Evolutionary conservation across 768 basidiomycete species (phyloP).

Genomic region (Tylopilus cervinicoccineus): DNA sequence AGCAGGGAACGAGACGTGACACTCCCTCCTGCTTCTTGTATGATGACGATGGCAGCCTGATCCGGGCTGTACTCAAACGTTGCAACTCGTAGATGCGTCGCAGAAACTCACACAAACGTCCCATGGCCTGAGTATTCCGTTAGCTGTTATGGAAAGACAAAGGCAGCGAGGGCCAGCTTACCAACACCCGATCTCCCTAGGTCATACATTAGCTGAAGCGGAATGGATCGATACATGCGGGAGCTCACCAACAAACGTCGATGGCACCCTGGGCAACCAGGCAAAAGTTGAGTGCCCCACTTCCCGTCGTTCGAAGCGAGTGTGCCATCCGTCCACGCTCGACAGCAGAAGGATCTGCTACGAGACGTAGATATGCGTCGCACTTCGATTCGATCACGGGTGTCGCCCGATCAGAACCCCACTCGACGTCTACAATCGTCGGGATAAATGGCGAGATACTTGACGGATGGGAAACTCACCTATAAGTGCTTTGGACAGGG

Average conservation of each 20-base stretch:
- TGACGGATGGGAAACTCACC: conserved; percentile 33
- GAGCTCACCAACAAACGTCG: conserved; percentile 77
- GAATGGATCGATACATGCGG: neutral
- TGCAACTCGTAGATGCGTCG: neutral
- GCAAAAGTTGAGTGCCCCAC: conserved; percentile 77
- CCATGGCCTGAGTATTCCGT: conserved; percentile 53
- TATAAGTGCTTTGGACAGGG: conserved; percentile 70
- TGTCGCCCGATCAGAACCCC: conserved; percentile 74
- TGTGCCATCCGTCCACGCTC: conserved; percentile 82
- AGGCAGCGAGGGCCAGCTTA: conserved; percentile 22
- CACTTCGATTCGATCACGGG: conserved; percentile 57
- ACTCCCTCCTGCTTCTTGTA: conserved; percentile 81
- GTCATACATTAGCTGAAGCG: neutral
- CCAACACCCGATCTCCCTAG: conserved; percentile 79
- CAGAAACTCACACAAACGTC: conserved; percentile 63
- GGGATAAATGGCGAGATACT: neutral
- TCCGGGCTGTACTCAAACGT: neutral
- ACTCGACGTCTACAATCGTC: conserved; percentile 63
- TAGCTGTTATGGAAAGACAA: neutral
- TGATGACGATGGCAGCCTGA: conserved; percentile 82
- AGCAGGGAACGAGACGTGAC: conserved; percentile 60
- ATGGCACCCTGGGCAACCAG: conserved; percentile 87
- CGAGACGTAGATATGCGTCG: conserved; percentile 67
- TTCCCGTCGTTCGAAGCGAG: conserved; percentile 76
- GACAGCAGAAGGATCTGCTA: conserved; percentile 51